Evolutionary conservation across 441 rosid genomes (phyloP), one percentile per base, ranked within the genome.

Genomic region (Brassica balearica): DNA sequence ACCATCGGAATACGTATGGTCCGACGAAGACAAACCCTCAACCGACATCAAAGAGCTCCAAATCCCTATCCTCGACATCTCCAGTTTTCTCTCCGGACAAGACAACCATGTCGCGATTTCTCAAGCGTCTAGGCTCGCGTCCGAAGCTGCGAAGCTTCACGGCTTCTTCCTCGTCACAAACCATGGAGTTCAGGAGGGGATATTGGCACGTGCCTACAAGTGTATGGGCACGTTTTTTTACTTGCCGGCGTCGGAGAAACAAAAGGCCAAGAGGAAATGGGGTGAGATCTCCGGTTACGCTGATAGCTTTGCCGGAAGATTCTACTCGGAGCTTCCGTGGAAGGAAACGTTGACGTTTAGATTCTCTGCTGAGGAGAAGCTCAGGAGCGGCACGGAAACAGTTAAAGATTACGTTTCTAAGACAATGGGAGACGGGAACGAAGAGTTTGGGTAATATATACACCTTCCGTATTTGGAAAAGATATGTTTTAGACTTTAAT

Each of bases 31-130:
- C 32, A 60, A 60, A 25, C 65, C 65, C 34, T 60, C 65, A 34
- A 60, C 65, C 65, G 65, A 60, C 65, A 25, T 60, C 34, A 60
- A 60, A 60, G 65, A 23, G 36, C 65, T 60, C 65, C 65, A 25
- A 23, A 17, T 60, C 65, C 65, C 65, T 60, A 60, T 60, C 36
- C 32, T 60, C 32, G 65, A 60, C 65, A 60, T 60, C 65, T 60
- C 65, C 65, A 3, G 4, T 60, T 23, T 60, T 60, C 65, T 60
- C 32, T 60, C 65, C 65, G 65, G 36, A 2, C 34, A 60, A 5
- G 34, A 60, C 34, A 23, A 23, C 34, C 36, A 60, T 23, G 65
- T 11, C 1, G 8, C 36, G 17, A 8, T 17, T 60, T 23, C 36
- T 60, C 36, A 60, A 60, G 65, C 65, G 32, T 5, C 65, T 60